phyloP scores from a whole-genome alignment of 148 eudicot species.

The Chenopodium formosanum region DNA sequence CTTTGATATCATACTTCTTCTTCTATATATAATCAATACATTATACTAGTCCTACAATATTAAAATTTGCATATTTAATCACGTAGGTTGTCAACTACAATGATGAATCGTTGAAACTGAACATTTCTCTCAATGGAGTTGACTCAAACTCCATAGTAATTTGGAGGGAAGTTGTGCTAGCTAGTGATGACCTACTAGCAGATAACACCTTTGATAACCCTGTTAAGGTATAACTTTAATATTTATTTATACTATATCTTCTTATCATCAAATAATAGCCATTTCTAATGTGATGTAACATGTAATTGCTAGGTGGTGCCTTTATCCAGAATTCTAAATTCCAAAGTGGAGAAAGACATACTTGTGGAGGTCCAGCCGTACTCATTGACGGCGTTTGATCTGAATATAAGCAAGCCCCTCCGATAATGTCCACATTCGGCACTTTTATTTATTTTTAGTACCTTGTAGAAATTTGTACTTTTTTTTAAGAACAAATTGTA shows the following conservation, averaged over 20 bases:
- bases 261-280: neutral
- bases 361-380: slow-evolving; percentile 2
- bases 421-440: too few relatives aligned
- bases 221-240: slow-evolving; percentile 37
- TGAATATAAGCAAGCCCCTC: neutral
- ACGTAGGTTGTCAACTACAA: slow-evolving; percentile 64
- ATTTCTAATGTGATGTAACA: neutral
- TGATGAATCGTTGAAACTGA: slow-evolving; percentile 27
- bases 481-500: too few relatives aligned
- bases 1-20: too few relatives aligned
- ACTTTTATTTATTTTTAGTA: too few relatives aligned
- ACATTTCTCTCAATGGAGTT: slow-evolving; percentile 39
- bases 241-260: neutral
- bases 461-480: too few relatives aligned
- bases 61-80: neutral
- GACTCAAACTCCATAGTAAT: slow-evolving; percentile 31
- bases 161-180: slow-evolving; percentile 31
- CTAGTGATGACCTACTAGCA: slow-evolving; percentile 24
- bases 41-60: too few relatives aligned
- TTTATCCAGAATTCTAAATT: neutral
- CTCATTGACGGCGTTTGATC: slow-evolving; percentile 14
- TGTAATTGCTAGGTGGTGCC: slow-evolving; percentile 13
- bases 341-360: neutral
- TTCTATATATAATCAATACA: too few relatives aligned
- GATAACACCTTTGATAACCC: slow-evolving; percentile 48